Conservation (phyloP, 2,329 filamentous ascomycete species). For the Penicillium sp. region DNA sequence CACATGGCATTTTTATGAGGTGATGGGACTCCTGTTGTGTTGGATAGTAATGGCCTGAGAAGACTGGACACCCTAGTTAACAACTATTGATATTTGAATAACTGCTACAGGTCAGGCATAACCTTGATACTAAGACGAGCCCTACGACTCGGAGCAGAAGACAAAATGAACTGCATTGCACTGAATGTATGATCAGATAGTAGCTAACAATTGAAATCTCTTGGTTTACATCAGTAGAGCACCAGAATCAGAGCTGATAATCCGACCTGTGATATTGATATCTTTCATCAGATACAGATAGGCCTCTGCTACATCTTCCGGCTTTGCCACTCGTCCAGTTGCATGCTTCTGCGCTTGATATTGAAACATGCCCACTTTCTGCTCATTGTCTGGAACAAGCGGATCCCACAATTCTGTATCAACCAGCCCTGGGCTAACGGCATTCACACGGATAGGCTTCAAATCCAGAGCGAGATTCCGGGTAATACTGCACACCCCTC, state of each 20-base stretch:
- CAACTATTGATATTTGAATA: background rate
- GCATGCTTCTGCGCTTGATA: background rate
- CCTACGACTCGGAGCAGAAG: background rate
- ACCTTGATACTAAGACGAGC: too few relatives aligned
- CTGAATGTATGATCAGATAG: background rate
- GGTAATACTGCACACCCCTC: conserved; percentile 24
- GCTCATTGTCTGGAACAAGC: conserved; percentile 7
- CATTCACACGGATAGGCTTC: conserved; percentile 41
- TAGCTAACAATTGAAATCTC: background rate
- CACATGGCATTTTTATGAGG: too few relatives aligned
- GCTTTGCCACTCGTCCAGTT: conserved; percentile 15
- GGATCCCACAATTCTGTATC: conserved; percentile 37
- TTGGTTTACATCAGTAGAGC: background rate
- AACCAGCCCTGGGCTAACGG: conserved; percentile 39
- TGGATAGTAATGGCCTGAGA: too few relatives aligned
- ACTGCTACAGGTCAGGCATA: too few relatives aligned
- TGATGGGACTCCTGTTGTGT: too few relatives aligned
- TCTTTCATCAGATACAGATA: conserved; percentile 44
- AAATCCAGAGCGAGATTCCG: conserved; percentile 40
- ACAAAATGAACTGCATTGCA: too few relatives aligned
- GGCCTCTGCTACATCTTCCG: conserved; percentile 41
- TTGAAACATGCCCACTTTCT: conserved; percentile 17
- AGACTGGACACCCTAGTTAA: too few relatives aligned
- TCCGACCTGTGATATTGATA: background rate
- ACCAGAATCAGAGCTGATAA: background rate